These are phyloP conservation scores for Trichoderma erinaceum DNA, from an alignment of 495 filamentous ascomycete species.

Conservation along the genomic window DNA sequence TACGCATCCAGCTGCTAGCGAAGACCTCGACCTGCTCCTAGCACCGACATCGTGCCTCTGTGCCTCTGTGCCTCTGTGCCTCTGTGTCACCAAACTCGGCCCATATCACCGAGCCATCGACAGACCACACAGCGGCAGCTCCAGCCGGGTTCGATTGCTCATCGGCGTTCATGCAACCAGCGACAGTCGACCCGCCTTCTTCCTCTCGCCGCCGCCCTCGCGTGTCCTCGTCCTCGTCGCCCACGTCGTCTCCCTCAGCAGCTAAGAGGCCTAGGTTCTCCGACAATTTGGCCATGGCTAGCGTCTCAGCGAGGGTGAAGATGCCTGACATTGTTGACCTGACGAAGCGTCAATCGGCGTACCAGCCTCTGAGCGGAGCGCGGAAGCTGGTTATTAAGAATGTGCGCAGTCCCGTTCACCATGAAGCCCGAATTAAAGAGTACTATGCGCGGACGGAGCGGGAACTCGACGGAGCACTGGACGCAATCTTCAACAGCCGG, in stretches of 20 bases:
- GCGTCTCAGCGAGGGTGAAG: slow-evolving; percentile 34
- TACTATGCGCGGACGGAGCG: slow-evolving; percentile 69
- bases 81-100: background rate
- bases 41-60: background rate
- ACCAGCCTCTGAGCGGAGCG: slow-evolving; percentile 56
- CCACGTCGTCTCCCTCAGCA: slow-evolving; percentile 1
- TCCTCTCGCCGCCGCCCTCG: slow-evolving; percentile 12
- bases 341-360: slow-evolving; percentile 30
- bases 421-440: slow-evolving; percentile 30
- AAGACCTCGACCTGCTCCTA: background rate
- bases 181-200: slow-evolving; percentile 2
- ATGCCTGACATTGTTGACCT: slow-evolving; percentile 37
- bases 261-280: slow-evolving; percentile 2
- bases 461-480: slow-evolving; percentile 66
- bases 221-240: slow-evolving; percentile 11
- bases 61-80: background rate
- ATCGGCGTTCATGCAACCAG: slow-evolving; percentile 15
- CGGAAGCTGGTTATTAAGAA: slow-evolving; percentile 87
- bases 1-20: background rate
- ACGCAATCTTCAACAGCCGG: slow-evolving; percentile 59
- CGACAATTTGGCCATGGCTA: slow-evolving; percentile 23
- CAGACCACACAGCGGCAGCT: background rate
- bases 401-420: slow-evolving; percentile 52
- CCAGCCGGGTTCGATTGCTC: background rate
- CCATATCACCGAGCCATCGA: background rate